Conservation (phyloP, 2,329 filamentous ascomycete species). For the Didymella exigua region DNA sequence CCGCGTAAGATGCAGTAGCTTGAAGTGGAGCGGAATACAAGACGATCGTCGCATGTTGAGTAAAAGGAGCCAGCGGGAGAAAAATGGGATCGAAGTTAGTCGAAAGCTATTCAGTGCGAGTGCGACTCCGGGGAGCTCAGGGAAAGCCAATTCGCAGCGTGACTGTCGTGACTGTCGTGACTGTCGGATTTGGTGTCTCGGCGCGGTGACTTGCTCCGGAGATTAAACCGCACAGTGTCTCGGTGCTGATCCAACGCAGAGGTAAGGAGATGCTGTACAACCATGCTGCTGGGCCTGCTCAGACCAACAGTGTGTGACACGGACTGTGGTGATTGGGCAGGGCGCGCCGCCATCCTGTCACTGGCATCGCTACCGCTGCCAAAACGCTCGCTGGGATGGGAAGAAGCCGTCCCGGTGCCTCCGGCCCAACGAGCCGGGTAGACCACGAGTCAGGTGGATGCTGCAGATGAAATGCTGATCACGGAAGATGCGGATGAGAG, state of each 20-base stretch:
- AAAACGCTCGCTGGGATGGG: neutral
- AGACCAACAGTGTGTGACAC: conserved; percentile 1
- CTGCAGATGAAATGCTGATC: neutral
- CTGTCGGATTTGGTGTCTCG: neutral
- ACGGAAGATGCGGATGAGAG: neutral
- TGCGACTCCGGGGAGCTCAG: too few species aligned
- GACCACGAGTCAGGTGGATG: neutral
- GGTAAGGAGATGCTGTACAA: conserved; percentile 11
- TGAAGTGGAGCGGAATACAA: neutral
- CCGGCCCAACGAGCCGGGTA: conserved; percentile 14
- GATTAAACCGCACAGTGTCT: conserved; percentile 2
- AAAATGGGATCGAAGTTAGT: neutral
- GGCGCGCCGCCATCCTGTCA: conserved; percentile 2
- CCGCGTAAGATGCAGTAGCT: neutral
- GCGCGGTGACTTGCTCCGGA: conserved; percentile 4
- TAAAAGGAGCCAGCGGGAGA: neutral
- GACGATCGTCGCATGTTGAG: neutral
- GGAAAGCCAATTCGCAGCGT: neutral
- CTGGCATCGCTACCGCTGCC: conserved; percentile 6
- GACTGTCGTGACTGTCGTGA: neutral
- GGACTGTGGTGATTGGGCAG: conserved; percentile 4
- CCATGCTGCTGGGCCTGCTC: conserved; percentile 12
- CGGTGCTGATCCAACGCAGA: conserved; percentile 12
- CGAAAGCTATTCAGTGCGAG: neutral
- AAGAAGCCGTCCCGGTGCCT: conserved; percentile 1